These are phyloP conservation scores for Kingdonia uniflora DNA, from an alignment of 164 flowering plant genomes.

Conservation along the genomic window DNA sequence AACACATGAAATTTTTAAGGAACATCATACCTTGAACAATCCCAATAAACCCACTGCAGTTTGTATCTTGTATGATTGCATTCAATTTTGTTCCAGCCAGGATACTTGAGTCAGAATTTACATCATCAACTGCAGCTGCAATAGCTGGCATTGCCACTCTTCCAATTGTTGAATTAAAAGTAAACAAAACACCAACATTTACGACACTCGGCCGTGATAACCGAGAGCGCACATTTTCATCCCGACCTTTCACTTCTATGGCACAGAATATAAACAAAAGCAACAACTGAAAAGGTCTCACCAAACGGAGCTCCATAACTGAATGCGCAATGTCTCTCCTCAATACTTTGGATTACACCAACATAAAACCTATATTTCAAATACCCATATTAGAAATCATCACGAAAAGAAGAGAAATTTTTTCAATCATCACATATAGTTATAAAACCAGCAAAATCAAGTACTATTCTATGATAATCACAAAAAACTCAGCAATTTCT, in stretches of 20 bases:
- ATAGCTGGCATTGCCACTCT: constrained; percentile 50
- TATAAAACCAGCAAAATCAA: too few species aligned
- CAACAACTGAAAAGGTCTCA: constrained; percentile 15
- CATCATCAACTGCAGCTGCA: constrained; percentile 62
- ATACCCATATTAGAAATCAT: too few species aligned
- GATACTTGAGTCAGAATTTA: constrained; percentile 51
- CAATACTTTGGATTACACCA: background rate
- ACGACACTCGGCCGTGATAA: constrained; percentile 34
- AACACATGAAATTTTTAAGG: too few species aligned
- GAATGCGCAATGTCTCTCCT: background rate
- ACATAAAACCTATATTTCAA: too few species aligned
- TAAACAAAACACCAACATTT: constrained; percentile 59
- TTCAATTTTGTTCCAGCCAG: constrained; percentile 43
- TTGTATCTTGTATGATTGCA: constrained; percentile 36
- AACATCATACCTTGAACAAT: constrained; percentile 53
- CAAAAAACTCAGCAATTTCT: too few species aligned
- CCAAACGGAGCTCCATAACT: constrained; percentile 15
- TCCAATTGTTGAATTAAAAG: constrained; percentile 55
- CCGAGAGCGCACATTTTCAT: constrained; percentile 18
- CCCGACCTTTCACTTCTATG: constrained; percentile 15
- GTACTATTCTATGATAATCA: too few species aligned
- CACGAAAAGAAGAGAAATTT: too few species aligned
- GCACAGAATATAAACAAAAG: constrained; percentile 16
- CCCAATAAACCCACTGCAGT: constrained; percentile 74
- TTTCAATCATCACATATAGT: too few species aligned